Percentiles rank a stretch among this genome's conserved stretches.
phyloP scores from a whole-genome alignment of 306 rosid species.

The Medicago lupulina region DNA sequence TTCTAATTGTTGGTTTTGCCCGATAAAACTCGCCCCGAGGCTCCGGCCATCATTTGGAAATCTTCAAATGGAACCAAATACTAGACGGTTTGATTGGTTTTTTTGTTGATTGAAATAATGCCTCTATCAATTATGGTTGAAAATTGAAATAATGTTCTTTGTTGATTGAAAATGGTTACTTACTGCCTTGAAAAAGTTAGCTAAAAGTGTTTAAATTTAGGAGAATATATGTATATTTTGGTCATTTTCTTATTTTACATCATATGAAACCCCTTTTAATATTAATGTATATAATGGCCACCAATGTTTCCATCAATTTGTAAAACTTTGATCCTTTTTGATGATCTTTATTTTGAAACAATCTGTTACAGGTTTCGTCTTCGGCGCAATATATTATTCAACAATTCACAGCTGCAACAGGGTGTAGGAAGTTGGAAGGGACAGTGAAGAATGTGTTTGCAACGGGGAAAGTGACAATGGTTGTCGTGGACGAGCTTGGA shows the following conservation, averaged over 20 bases:
- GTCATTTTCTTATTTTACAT: not conserved
- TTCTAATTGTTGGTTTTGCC: too few species aligned
- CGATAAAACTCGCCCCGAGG: not conserved
- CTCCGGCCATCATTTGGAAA: not conserved
- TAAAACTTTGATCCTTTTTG: conserved; percentile 15
- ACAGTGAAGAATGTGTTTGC: conserved; percentile 71
- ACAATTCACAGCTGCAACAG: conserved; percentile 89
- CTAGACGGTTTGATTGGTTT: not conserved
- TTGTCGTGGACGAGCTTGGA: conserved; percentile 65
- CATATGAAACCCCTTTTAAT: conserved; percentile 7
- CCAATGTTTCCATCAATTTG: conserved; percentile 9
- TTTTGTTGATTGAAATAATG: not conserved
- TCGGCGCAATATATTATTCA: conserved; percentile 86
- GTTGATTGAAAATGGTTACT: conserved; percentile 19
- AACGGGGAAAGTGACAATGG: conserved; percentile 88
- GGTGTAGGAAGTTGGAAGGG: conserved; percentile 87
- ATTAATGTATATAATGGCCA: not conserved
- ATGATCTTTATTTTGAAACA: not conserved
- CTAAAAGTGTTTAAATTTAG: conserved; percentile 19
- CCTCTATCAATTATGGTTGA: not conserved
- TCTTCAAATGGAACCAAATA: not conserved
- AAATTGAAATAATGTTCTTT: conserved; percentile 28
- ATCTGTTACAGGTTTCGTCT: conserved; percentile 64
- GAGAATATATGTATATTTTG: not conserved
- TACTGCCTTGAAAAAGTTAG: conserved; percentile 28